Evolutionary conservation across 208 protist species (phyloP).

Genomic region (Acanthamoeba divionensis): DNA sequence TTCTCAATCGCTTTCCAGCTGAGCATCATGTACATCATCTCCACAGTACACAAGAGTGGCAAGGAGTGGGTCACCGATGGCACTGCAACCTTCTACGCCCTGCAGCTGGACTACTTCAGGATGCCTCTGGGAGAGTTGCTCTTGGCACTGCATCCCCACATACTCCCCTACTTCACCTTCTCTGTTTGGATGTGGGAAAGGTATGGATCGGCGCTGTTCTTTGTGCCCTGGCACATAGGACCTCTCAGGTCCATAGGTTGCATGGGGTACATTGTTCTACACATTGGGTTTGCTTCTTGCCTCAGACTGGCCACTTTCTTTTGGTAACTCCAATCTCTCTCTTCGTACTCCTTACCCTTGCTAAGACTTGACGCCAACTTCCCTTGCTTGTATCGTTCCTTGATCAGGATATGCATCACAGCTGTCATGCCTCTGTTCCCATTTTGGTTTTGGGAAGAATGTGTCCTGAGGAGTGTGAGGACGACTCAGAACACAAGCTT

Average conservation of each 20-base stretch:
- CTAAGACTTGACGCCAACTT: no score
- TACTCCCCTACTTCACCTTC: slow-evolving; percentile 20
- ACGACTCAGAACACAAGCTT: no score
- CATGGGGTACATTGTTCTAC: slow-evolving; percentile 40
- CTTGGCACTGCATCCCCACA: neutral
- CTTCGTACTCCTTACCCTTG: no score
- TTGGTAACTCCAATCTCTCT: neutral
- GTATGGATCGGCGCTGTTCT: neutral
- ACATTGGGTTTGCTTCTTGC: neutral
- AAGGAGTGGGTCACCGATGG: neutral
- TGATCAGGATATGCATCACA: no score
- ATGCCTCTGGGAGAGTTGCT: slow-evolving; percentile 39
- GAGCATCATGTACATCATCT: slow-evolving; percentile 41
- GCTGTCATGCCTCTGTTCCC: neutral
- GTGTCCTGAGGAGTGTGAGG: no score
- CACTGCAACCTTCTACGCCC: slow-evolving; percentile 47
- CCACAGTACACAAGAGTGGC: slow-evolving; percentile 37
- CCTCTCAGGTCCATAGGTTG: neutral
- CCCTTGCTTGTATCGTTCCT: neutral
- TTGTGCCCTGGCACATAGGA: slow-evolving; percentile 1
- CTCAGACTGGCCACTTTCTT: slow-evolving; percentile 36
- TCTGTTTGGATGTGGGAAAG: slow-evolving; percentile 42
- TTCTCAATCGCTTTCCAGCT: neutral
- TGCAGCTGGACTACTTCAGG: slow-evolving; percentile 54
- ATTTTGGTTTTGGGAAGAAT: slow-evolving; percentile 29